phyloP scores from a whole-genome alignment of 208 protist species.

The Acanthamoeba lenticulata region DNA sequence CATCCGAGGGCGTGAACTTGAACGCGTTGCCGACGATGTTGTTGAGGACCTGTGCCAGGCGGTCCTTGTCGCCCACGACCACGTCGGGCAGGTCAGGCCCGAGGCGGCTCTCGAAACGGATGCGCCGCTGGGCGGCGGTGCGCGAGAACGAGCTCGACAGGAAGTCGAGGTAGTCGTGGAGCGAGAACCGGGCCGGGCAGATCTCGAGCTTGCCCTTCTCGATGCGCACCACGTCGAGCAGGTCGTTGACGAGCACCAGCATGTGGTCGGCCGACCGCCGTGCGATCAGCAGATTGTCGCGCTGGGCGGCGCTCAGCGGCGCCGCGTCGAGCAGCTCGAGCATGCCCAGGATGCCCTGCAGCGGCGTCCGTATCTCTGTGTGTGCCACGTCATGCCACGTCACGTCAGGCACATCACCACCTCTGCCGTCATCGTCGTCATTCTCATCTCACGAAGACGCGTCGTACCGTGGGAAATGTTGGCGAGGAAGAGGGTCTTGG shows the following conservation, averaged over 20 bases:
- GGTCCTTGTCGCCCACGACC: slow-evolving; percentile 3
- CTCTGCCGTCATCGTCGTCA: no score
- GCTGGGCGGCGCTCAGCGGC: background rate
- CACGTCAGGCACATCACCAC: no score
- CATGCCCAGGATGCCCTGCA: slow-evolving; percentile 48
- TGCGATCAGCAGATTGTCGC: slow-evolving; percentile 15
- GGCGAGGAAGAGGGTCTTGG: slow-evolving; percentile 49
- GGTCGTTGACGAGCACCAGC: slow-evolving; percentile 30
- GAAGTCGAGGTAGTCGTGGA: slow-evolving; percentile 13
- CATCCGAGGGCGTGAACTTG: slow-evolving; percentile 19
- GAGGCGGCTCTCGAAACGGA: background rate
- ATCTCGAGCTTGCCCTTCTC: slow-evolving; percentile 54
- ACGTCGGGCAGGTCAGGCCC: background rate
- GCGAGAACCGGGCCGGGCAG: slow-evolving; percentile 25
- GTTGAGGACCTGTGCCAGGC: slow-evolving; percentile 47
- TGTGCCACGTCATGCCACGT: no score
- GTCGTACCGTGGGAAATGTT: slow-evolving; percentile 54
- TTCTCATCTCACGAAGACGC: no score
- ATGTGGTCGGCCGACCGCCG: slow-evolving; percentile 33
- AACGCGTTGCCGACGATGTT: slow-evolving; percentile 17
- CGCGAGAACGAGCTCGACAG: background rate
- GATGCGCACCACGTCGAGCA: slow-evolving; percentile 55
- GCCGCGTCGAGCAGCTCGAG: background rate
- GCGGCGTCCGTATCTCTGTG: slow-evolving; percentile 26
- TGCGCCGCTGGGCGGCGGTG: background rate